Base-by-base conservation (phyloP, 805 yeast genomes). In the Brettanomyces bruxellensis region DNA sequence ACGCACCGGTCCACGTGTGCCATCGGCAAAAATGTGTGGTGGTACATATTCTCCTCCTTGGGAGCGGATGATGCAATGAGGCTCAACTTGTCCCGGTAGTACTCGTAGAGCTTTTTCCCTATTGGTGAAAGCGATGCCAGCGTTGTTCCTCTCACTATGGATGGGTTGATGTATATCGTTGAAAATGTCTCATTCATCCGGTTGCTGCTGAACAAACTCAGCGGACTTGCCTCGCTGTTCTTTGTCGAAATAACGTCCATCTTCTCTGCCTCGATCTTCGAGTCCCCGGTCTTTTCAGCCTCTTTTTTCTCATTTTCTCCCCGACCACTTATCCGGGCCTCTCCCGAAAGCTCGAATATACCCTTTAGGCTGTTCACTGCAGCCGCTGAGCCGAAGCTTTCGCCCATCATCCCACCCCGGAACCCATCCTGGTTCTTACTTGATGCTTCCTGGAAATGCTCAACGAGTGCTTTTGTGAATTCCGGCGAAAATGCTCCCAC, bases 1-100 rank as follows among this genome's bases (percentile, higher is more conserved):
- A 76, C 78, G 4, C 79, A 77, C 34, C 59, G 56, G 52, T 77
- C 78, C 47, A 63, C 56, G 42, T 75, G 76, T 0, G 81, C 81
- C 62, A 77, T 66, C 1, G 83, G 83, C 40, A 76, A 53, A 52
- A 76, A 76, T 18, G 78, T 73, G 34, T 70, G 69, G 50, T 73
- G 71, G 55, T 71, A 76, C 51, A 72, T 70, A 51, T 76, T 77
- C 28, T 76, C 74, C 30, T 66, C 71, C 38, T 64, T 61, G 1
- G 81, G 79, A 1, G 79, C 75, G 34, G 76, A 69, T 3, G 75
- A 73, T 1, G 74, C 69, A 37, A 66, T 64, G 6, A 57, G 55
- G 12, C 75, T 65, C 37, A 77, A 54, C 11, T 66, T 67, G 48
- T 73, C 72, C 30, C 71, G 69, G 54, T 75, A 77, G 55, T 76